Evolutionary conservation across 805 yeast genomes (phyloP), one percentile per base, ranked within the genome.

Genomic region (Saccharomyces jurei): DNA sequence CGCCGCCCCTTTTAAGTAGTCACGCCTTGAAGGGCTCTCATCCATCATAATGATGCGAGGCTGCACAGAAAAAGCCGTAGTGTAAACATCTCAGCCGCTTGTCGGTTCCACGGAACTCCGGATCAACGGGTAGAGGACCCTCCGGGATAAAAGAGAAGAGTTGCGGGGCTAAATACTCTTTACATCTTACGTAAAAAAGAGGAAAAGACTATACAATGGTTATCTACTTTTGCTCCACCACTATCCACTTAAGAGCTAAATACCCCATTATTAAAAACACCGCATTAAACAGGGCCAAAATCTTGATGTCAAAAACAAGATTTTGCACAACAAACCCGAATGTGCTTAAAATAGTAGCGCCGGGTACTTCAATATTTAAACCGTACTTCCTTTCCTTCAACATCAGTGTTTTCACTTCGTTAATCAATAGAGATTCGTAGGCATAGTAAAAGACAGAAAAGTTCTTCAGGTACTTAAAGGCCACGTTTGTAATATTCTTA

Each of bases 401-500:
- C 13, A 89, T 83, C 66, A 94, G 77, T 36, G 89, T 87, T 64
- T 85, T 87, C 9, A 92, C 98, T 67, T 94, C 99, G 69, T 94
- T 94, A 53, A 94, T 91, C 2, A 90, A 78, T 59, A 94, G 74
- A 0, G 97, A 89, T 68, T 94, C 99, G 68, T 92, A 94, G 0
- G 96, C 97, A 66, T 90, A 94, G 70, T 94, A 98, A 78, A 92
- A 94, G 52, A 92, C 81, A 0, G 97, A 90, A 26, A 91, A 69
- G 74, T 86, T 87, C 71, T 90, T 90, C 60, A 91, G 75, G 80
- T 88, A 84, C 53, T 80, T 80, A 55, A 90, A 80, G 56, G 77
- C 82, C 44, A 74, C 69, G 31, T 72, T 70, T 4, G 80, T 78
- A 62, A 79, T 77, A 31, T 81, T 76, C 50, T 88, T 89, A 53